Evolutionary conservation across 2,329 filamentous ascomycete species (phyloP).

Genomic region (Dactylellina parvicollis): DNA sequence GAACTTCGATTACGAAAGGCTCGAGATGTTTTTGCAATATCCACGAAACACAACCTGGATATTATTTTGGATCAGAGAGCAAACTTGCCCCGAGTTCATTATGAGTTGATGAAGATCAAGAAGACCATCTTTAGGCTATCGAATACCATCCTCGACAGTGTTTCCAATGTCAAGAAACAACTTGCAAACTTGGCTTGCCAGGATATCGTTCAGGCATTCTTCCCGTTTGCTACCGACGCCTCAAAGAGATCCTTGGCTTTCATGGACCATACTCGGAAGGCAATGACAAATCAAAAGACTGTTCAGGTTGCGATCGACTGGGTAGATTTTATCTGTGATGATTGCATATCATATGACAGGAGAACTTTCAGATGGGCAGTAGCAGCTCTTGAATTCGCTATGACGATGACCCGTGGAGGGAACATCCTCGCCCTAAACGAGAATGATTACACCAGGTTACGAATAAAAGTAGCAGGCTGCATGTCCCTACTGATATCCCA

Average conservation of each 20-base stretch:
- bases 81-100: constrained; percentile 90
- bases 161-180: constrained; percentile 89
- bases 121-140: constrained; percentile 95
- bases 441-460: constrained; percentile 82
- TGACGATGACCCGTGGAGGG: constrained; percentile 93
- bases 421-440: constrained; percentile 92
- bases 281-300: constrained; percentile 96
- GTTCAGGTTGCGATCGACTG: constrained; percentile 93
- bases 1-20: constrained; percentile 80
- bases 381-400: constrained; percentile 91
- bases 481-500: constrained; percentile 98
- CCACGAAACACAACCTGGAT: constrained; percentile 84
- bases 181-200: constrained; percentile 86
- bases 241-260: constrained; percentile 92
- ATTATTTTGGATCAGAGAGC: constrained; percentile 91
- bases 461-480: constrained; percentile 90
- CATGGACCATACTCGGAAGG: constrained; percentile 92
- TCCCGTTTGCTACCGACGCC: constrained; percentile 98
- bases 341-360: constrained; percentile 90
- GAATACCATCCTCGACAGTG: constrained; percentile 98
- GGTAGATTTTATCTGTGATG: constrained; percentile 97
- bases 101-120: constrained; percentile 90
- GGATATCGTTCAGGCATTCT: constrained; percentile 96
- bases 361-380: constrained; percentile 99
- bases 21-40: constrained; percentile 78